Percentiles rank a stretch among this genome's conserved stretches.
Evolutionary conservation across 768 basidiomycete genomes (phyloP).

Genomic region (Boletales sp.): DNA sequence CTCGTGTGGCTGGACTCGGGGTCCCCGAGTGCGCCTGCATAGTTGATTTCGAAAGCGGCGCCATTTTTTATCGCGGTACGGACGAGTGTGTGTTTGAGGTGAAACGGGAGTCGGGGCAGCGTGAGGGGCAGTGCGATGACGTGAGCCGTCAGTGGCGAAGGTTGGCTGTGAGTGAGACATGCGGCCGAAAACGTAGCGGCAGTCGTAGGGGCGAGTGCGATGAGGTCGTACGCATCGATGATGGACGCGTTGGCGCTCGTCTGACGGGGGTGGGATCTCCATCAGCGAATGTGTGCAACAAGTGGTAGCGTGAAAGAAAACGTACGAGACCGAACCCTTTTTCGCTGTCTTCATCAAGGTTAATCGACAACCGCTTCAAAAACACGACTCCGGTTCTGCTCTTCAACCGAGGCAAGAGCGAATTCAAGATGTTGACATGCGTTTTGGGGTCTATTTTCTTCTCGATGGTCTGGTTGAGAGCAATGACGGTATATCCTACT

Average conservation of each 20-base stretch:
- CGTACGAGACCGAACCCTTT: conserved; percentile 79
- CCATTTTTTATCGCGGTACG: conserved; percentile 80
- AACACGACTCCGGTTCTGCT: conserved; percentile 57
- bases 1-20: conserved; percentile 43
- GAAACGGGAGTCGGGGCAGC: conserved; percentile 71
- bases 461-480: conserved; percentile 68
- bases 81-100: conserved; percentile 80
- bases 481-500: conserved; percentile 88
- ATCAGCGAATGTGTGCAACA: background rate
- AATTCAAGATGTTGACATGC: conserved; percentile 62
- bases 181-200: conserved; percentile 70
- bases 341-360: conserved; percentile 80
- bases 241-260: conserved; percentile 64
- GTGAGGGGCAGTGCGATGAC: conserved; percentile 79
- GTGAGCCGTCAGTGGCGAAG: conserved; percentile 74
- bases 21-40: conserved; percentile 69
- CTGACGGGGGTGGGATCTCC: conserved; percentile 34
- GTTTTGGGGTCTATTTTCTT: conserved; percentile 69
- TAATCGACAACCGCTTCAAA: conserved; percentile 75
- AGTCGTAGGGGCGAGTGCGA: conserved; percentile 74
- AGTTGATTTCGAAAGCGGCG: conserved; percentile 77
- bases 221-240: conserved; percentile 68
- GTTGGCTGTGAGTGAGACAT: conserved; percentile 74
- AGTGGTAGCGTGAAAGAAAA: conserved; percentile 1
- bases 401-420: conserved; percentile 56